phyloP scores from a whole-genome alignment of 2,329 filamentous ascomycete species.

The Byssothecium circinans region DNA sequence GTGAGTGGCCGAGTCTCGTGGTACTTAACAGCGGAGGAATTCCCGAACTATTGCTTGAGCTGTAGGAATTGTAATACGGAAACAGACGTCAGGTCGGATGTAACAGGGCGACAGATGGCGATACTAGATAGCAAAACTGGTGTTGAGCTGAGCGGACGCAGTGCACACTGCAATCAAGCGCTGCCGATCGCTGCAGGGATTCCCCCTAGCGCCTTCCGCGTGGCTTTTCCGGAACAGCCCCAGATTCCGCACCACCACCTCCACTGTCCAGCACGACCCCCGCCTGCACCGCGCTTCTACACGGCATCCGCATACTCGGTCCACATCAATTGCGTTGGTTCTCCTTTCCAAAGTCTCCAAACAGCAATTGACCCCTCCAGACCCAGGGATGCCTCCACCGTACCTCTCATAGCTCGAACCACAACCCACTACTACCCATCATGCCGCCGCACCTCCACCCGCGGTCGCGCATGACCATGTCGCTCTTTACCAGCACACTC shows the following conservation, averaged over 20 bases:
- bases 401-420: conserved; percentile 19
- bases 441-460: conserved; percentile 91
- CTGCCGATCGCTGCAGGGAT: neutral
- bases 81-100: neutral
- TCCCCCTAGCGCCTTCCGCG: neutral
- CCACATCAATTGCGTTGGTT: conserved; percentile 38
- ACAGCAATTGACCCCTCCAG: conserved; percentile 21
- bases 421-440: too few species aligned
- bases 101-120: neutral
- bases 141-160: neutral
- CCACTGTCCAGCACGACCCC: conserved; percentile 30
- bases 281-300: conserved; percentile 15
- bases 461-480: conserved; percentile 87
- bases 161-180: too few species aligned
- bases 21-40: too few species aligned
- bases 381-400: conserved; percentile 34
- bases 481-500: conserved; percentile 92
- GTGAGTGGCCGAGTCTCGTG: neutral
- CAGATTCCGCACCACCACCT: conserved; percentile 15
- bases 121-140: conserved; percentile 2
- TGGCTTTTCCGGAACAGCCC: conserved; percentile 6
- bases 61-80: too few species aligned
- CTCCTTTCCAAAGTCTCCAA: neutral
- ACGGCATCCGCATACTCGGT: conserved; percentile 18
- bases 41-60: too few species aligned